Evolutionary conservation across 148 eudicot species (phyloP), one percentile per base, ranked within the genome.

Genomic region (Amaranthus hypochondriacus): DNA sequence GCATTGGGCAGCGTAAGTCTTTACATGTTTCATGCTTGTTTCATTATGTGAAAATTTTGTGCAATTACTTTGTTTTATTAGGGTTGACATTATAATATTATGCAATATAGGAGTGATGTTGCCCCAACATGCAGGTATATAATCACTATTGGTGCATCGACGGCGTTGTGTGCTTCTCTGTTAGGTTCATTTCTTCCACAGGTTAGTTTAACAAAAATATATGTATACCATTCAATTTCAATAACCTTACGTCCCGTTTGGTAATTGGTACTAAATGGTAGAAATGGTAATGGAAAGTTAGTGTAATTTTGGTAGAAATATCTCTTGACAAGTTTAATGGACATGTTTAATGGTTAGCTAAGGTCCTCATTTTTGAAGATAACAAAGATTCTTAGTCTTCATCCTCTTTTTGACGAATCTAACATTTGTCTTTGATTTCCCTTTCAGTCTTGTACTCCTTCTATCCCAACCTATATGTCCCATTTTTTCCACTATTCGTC

Each of bases 1-100:
- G 88, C 85, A 92, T 44, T 92, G 98, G 98, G 98, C 98, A 73
- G 90, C 97, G 98, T 95, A 92, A 87, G 97, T 68, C 61, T 56
- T 55, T 54, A 43, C 68, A 49, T 64, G 51, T 76, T 14, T 66
- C 57, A 58, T 67, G 43, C 62, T 53, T 70, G 3, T 75, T 39
- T 57, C 47, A 54, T 44, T 73, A 7, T 14, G 48, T 15, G 11
- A 15, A 8, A 10, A 12, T 53, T 61, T 68, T 54, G 12, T 12
- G 44, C 56, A 7, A 8, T 48, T 62, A n/a, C 60, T 28, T 28
- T 51, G 44, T 62, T 62, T 18, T 56, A 42, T 21, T 66, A 21
- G 43, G 64, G 62, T 60, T 53, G 6, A 18, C 15, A 10, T 48
- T 55, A 47, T 53, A 4, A 14, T 12, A 43, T 14, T 2, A 70